Evolutionary conservation across 2,329 filamentous ascomycete genomes (phyloP).

Genomic region (Knoxdaviesia proteae): DNA sequence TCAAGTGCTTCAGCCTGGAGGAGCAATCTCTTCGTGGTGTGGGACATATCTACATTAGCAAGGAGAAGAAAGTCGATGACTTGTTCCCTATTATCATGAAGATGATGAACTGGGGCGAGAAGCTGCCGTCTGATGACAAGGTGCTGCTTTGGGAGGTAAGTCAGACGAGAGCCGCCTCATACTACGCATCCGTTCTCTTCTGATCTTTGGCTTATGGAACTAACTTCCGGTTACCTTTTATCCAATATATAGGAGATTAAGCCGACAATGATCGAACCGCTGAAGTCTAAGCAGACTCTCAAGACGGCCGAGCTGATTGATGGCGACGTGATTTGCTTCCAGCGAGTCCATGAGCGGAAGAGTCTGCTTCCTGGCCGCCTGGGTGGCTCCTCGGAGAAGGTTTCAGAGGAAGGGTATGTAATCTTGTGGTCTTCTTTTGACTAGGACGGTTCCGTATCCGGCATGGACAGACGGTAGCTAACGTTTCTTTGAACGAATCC

Average conservation of each 20-base stretch:
- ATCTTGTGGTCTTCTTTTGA: no score
- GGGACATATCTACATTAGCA: conserved; percentile 71
- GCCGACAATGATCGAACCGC: conserved; percentile 83
- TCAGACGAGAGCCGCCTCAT: neutral
- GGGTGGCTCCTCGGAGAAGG: no score
- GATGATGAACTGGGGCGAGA: conserved; percentile 71
- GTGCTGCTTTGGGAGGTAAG: conserved; percentile 56
- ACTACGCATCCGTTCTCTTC: no score
- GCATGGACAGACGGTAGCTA: no score
- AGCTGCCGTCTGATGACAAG: conserved; percentile 40
- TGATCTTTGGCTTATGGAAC: no score
- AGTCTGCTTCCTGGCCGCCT: conserved; percentile 2
- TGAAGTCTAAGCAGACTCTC: conserved; percentile 80
- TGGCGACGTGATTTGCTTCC: conserved; percentile 92
- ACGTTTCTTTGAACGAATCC: no score
- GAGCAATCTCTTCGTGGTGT: conserved; percentile 55
- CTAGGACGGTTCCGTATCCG: no score
- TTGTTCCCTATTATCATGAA: conserved; percentile 57
- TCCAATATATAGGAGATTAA: conserved; percentile 54
- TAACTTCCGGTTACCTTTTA: neutral
- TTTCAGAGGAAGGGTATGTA: no score
- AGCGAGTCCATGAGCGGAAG: conserved; percentile 37
- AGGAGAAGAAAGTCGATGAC: conserved; percentile 73
- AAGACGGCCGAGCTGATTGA: conserved; percentile 89
- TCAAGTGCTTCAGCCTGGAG: conserved; percentile 78